phyloP scores from a whole-genome alignment of 2,329 filamentous ascomycete genomes.

The Fusarium nematophilum region DNA sequence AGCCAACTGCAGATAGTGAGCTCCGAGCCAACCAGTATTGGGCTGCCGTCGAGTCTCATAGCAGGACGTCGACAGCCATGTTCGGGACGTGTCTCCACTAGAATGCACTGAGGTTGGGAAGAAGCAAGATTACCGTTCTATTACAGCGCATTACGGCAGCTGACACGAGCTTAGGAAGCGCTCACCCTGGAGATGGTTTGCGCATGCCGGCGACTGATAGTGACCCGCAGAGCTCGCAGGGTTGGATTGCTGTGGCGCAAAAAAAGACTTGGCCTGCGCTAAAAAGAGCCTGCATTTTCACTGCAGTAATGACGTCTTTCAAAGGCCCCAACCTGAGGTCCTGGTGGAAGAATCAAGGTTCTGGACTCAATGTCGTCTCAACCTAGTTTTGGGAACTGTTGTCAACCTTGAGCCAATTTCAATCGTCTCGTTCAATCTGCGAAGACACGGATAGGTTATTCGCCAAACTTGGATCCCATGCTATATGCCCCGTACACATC shows the following conservation, averaged over 20 bases:
- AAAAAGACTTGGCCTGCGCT: slow-evolving; percentile 24
- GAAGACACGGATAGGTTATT: too few species aligned
- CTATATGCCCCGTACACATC: too few species aligned
- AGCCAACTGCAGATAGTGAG: background rate
- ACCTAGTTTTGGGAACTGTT: background rate
- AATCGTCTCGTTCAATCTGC: too few species aligned
- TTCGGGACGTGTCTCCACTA: slow-evolving; percentile 6
- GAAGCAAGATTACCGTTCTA: slow-evolving; percentile 16
- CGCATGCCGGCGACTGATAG: slow-evolving; percentile 36
- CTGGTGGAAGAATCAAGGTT: slow-evolving; percentile 31
- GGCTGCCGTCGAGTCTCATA: background rate
- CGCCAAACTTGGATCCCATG: too few species aligned
- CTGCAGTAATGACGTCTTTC: slow-evolving; percentile 40
- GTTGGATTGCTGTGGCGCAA: slow-evolving; percentile 26
- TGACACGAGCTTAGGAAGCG: slow-evolving; percentile 30
- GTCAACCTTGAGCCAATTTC: background rate
- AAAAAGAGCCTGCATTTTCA: slow-evolving; percentile 19
- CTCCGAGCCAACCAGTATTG: background rate
- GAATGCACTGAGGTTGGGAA: slow-evolving; percentile 5
- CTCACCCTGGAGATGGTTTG: slow-evolving; percentile 24
- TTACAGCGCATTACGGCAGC: slow-evolving; percentile 19
- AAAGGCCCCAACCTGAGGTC: slow-evolving; percentile 5
- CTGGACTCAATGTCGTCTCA: slow-evolving; percentile 15
- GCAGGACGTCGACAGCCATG: background rate
- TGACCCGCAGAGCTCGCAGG: slow-evolving; percentile 12